phyloP scores from a whole-genome alignment of 208 protist species.

The Trypanosoma scelopori region DNA sequence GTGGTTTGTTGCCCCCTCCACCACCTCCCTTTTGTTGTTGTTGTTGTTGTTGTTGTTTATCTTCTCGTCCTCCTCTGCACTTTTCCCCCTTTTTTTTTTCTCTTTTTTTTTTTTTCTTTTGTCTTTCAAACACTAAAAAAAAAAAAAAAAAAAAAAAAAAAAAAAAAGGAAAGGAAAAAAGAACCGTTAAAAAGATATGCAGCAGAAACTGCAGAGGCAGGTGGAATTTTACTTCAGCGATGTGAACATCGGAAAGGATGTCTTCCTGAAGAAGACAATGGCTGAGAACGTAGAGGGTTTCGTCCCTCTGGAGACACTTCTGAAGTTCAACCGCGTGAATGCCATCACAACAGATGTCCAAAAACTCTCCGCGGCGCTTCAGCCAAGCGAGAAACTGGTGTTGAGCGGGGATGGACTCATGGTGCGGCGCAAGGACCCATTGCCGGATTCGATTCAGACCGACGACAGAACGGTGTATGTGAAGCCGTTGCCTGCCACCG shows the following conservation, averaged over 20 bases:
- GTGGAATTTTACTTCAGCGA: constrained; percentile 94
- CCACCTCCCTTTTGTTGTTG: too few relatives aligned
- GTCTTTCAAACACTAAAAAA: too few relatives aligned
- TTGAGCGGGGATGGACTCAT: constrained; percentile 56
- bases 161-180: constrained; percentile 2
- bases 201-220: constrained; percentile 64
- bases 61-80: too few relatives aligned
- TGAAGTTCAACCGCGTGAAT: constrained; percentile 89
- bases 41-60: too few relatives aligned
- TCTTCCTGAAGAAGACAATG: constrained; percentile 89
- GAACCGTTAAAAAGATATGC: constrained; percentile 11
- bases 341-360: constrained; percentile 68
- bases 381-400: constrained; percentile 61
- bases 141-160: constrained; percentile 1
- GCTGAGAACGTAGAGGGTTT: constrained; percentile 84
- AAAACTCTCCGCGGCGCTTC: constrained; percentile 63
- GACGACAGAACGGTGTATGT: constrained; percentile 88
- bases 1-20: too few relatives aligned
- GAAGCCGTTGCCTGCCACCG: constrained; percentile 71
- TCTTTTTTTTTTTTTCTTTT: too few relatives aligned
- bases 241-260: constrained; percentile 89
- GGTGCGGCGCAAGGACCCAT: constrained; percentile 74
- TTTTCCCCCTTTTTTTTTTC: too few relatives aligned
- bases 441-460: constrained; percentile 87
- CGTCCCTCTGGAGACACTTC: constrained; percentile 67